These are phyloP conservation scores for Coemansia sp. DNA, from an alignment of 192 early-diverging fungal species.

Conservation along the genomic window DNA sequence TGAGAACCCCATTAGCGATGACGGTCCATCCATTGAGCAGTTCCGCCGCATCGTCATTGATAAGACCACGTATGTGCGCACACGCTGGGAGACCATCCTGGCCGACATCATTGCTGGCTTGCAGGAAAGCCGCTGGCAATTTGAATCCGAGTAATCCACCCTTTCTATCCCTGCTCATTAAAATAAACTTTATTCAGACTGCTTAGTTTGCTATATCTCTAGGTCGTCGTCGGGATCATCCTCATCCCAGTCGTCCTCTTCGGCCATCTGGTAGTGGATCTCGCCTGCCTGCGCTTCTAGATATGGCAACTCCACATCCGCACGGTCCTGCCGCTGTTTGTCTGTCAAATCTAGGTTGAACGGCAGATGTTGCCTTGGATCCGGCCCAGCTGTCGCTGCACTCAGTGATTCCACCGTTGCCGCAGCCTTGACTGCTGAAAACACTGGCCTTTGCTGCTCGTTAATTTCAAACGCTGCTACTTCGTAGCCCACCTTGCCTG, in stretches of 20 bases:
- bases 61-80: constrained; percentile 90
- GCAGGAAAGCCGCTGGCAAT: constrained; percentile 79
- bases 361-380: constrained; percentile 58
- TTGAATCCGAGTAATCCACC: constrained; percentile 33
- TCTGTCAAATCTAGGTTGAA: constrained; percentile 86
- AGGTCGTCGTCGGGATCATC: constrained; percentile 93
- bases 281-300: constrained; percentile 59
- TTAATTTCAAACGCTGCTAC: constrained; percentile 34
- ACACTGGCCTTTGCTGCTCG: constrained; percentile 20
- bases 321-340: constrained; percentile 71
- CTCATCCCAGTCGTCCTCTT: constrained; percentile 85
- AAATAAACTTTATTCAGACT: constrained; percentile 1
- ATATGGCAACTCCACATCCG: constrained; percentile 78
- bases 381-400: background rate
- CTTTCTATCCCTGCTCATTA: background rate
- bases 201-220: constrained; percentile 59
- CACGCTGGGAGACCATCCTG: constrained; percentile 83
- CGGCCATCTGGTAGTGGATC: constrained; percentile 82
- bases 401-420: background rate
- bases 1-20: constrained; percentile 78
- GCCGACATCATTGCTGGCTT: constrained; percentile 89
- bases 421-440: constrained; percentile 8
- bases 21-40: constrained; percentile 64
- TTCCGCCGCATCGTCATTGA: constrained; percentile 86
- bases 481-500: constrained; percentile 45